Conservation (phyloP, 2,329 filamentous ascomycete species). For the Mollisiaceae sp. region DNA sequence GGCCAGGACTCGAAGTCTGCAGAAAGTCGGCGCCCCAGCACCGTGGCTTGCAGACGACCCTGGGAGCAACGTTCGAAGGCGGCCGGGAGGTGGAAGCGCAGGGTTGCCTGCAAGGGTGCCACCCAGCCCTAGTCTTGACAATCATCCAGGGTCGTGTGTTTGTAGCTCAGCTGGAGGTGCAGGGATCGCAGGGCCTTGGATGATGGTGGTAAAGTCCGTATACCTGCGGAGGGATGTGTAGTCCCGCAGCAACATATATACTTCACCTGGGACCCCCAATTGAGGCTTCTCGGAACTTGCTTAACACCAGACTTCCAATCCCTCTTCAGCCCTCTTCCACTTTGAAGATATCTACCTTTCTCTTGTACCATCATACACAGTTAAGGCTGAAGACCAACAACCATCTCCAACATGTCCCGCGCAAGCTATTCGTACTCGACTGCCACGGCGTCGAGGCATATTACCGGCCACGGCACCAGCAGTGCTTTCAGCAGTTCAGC, state of each 20-base stretch:
- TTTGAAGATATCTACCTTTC: constrained; percentile 24
- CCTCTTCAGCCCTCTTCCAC: constrained; percentile 23
- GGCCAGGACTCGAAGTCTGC: constrained; percentile 19
- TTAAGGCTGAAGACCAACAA: constrained; percentile 26
- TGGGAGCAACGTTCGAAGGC: constrained; percentile 28
- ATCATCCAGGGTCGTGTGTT: constrained; percentile 25
- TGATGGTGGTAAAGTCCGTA: constrained; percentile 36
- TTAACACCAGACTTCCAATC: constrained; percentile 17
- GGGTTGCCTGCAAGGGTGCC: not conserved
- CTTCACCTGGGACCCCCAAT: constrained; percentile 34
- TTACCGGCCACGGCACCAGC: constrained; percentile 77
- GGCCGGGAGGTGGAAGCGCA: constrained; percentile 19
- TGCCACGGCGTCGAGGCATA: constrained; percentile 57
- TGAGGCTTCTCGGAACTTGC: constrained; percentile 29
- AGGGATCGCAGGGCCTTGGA: constrained; percentile 34
- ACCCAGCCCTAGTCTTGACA: constrained; percentile 26
- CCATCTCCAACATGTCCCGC: constrained; percentile 40
- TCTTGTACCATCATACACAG: constrained; percentile 20
- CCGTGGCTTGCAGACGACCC: constrained; percentile 31
- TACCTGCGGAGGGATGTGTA: constrained; percentile 32
- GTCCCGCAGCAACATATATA: constrained; percentile 40
- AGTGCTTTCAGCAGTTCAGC: constrained; percentile 94
- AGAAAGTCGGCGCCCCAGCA: constrained; percentile 27
- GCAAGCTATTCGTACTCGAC: constrained; percentile 42
- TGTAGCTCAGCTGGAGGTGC: constrained; percentile 34